A percentile compares a stretch with the other conserved stretches of the same genome.
phyloP scores from a whole-genome alignment of 345 rosid genomes.

The Pugionium cornutum region DNA sequence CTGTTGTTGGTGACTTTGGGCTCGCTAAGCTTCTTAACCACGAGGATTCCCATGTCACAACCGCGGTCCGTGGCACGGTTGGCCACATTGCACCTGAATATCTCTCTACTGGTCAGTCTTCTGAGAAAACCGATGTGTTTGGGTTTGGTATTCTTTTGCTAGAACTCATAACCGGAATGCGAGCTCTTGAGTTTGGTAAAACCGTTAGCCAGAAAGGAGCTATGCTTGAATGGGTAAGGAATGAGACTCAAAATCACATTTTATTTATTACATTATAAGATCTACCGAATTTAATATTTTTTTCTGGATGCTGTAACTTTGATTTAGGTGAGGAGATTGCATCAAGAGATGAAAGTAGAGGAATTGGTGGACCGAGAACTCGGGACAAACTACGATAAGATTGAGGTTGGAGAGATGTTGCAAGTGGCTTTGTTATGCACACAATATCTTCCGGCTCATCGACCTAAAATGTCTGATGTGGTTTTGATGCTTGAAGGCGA shows the following conservation, averaged over 20 bases:
- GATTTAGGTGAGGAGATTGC: constrained; percentile 67
- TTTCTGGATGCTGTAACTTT: background rate
- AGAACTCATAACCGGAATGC: constrained; percentile 87
- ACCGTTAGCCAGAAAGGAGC: constrained; percentile 84
- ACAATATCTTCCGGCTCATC: constrained; percentile 79
- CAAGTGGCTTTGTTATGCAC: constrained; percentile 92
- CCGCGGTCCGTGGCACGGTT: constrained; percentile 95
- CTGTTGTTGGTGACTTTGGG: constrained; percentile 93
- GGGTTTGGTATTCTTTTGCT: constrained; percentile 89
- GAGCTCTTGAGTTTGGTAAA: constrained; percentile 58
- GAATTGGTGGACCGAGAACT: constrained; percentile 75
- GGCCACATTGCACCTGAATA: constrained; percentile 51
- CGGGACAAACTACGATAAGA: constrained; percentile 63
- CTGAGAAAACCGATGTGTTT: constrained; percentile 38
- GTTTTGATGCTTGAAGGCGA: constrained; percentile 95
- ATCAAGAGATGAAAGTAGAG: constrained; percentile 78
- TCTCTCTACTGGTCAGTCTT: too few relatives aligned
- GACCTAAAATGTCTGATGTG: constrained; percentile 91
- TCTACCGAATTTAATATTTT: background rate
- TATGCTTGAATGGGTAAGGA: constrained; percentile 86
- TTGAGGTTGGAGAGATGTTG: constrained; percentile 85
- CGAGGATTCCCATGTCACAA: constrained; percentile 87
- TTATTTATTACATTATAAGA: background rate
- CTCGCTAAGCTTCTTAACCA: constrained; percentile 93
- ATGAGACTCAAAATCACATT: constrained; percentile 29